Base-by-base conservation (phyloP, 1,284 basidiomycete genomes). In the Microstroma glucosiphilum region DNA sequence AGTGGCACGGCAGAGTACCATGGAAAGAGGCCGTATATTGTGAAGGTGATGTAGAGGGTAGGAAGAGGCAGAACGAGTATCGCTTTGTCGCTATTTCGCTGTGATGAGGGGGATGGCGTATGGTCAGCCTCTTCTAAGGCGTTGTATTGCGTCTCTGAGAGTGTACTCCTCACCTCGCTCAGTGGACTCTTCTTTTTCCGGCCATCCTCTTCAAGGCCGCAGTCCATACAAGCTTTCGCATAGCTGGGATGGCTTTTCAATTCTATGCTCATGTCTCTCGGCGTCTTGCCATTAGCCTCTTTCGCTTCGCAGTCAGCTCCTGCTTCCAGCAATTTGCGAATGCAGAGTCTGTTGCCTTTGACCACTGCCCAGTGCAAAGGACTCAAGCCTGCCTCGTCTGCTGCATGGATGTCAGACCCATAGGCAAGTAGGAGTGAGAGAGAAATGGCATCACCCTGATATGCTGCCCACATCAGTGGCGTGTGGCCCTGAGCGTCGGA, bases 341-440 rank as follows among this genome's bases (percentile, higher is more conserved):
- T 94, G 76, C 91, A 92, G 15, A 81, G 78, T 60, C 88, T 83
- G 75, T 93, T 96, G 7, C 94, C 96, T 66, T 92, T 87, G 12
- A 98, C 94, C n/a, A 96, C 93, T 0, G 92, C 93, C 96, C 96
- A 99, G 78, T 99, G 96, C 58, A 98, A 83, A 0, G 96, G 91
- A 0, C 91, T 87, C 59, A 99, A 83, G 0, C 92, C 92, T 0
- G 85, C 81, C 66, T 90, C 87, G 77, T 98, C 96, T 46, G 84
- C 84, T 4, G 87, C 81, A 65, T 86, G 86, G 0, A 88, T 83
- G 60, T 86, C 88, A 1, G 93, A 91, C 8, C 92, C 92, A 69
- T 94, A 90, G 61, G 88, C 86, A 59, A 99, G 84, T 19, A 99
- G 81, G 40, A 98, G 81, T 67, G 96, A 91, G 1, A 98, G 91